Evolutionary conservation across 768 basidiomycete genomes (phyloP), one percentile per base, ranked within the genome.

Genomic region (Pleurotus djamor): DNA sequence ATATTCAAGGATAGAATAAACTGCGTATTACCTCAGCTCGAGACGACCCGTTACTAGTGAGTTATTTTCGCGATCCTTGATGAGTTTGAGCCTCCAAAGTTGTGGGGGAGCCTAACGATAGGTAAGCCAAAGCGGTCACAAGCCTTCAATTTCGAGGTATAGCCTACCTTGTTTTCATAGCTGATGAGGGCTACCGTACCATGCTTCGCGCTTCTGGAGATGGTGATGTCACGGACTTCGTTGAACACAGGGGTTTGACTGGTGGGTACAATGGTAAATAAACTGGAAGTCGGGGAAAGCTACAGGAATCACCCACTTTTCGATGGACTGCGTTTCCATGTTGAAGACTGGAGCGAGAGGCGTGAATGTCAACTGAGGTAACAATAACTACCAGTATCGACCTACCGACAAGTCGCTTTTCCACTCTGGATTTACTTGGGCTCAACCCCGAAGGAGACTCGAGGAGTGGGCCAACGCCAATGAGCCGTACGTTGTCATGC

Each of bases 401-500:
- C 83, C 33, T 65, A 89, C 89, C 87, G 59, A 89, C 79, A 17
- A 92, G 79, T n/a, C 87, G 83, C 63, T 91, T 92, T 69, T 91
- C 90, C 16, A 73, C 78, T 17, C 84, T 75, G 16, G 87, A 89
- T 72, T 83, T 89, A 68, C 83, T 88, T 5, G 90, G 89, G 43
- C 84, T 81, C 28, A 88, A 70, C 8, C 87, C 86, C 51, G 77
- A 79, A 1, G 81, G 80, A 4, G 89, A 89, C 57, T 79, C 73
- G n/a, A 86, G 72, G 36, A 91, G 70, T 5, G 86, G 87, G 1
- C 86, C 89, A 34, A 91, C 87, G 28, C 83, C 86, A 28, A 92
- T 73, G 55, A 91, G 74, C 8, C 88, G 81, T 43, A 74, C 68
- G n/a, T 79, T 76, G 66, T 91, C 88, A 2, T 85, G 84, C 0